Evolutionary conservation across 2,329 filamentous ascomycete species (phyloP), one percentile per base, ranked within the genome.

Genomic region (Thermothelomyces thermophilus): DNA sequence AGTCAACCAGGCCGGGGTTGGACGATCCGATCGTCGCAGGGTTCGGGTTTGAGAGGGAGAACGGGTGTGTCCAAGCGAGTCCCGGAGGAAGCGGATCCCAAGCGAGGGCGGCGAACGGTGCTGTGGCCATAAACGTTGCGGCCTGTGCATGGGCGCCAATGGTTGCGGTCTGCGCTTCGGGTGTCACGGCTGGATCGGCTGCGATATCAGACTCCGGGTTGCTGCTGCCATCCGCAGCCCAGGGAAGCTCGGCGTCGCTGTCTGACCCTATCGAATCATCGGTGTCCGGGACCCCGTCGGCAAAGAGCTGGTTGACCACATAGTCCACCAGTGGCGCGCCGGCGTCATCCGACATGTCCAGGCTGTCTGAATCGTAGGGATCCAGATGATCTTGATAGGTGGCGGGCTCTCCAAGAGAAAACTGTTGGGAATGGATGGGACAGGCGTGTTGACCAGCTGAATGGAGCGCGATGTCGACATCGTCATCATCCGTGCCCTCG

Each of bases 1-100:
- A 80, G 33, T 76, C 69, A 26, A 67, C 55, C 24, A 79, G 64
- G 39, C 70, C 70, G 31, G 71, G 65, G 57, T 82, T 82, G 47
- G 70, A 68, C 11, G 74, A 73, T 9, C 70, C 70, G 26, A 78
- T 66, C 14, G 61, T 64, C 48, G 56, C 56, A n/a, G 62, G 57
- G 35, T 65, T 66, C 4, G 62, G 60, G 51, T 65, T 68, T 50
- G 60, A 63, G 40, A 66, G 36, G 36, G 65, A 57, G 30, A 62
- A 55, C 13, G 66, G 63, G 44, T 68, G 63, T 16, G 55, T 45
- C 56, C 56, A 57, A 10, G 20, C 34, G 14, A 24, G 24, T 7
- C 13, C 48, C 9, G 22, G 22, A 20, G 7, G 20, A 17, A 35
- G 9, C 5, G 28, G 19, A 13, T n/a, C 41, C n/a, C 36, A 37